Base-by-base conservation (phyloP, 345 rosid genomes). In the Hibiscus trionum region DNA sequence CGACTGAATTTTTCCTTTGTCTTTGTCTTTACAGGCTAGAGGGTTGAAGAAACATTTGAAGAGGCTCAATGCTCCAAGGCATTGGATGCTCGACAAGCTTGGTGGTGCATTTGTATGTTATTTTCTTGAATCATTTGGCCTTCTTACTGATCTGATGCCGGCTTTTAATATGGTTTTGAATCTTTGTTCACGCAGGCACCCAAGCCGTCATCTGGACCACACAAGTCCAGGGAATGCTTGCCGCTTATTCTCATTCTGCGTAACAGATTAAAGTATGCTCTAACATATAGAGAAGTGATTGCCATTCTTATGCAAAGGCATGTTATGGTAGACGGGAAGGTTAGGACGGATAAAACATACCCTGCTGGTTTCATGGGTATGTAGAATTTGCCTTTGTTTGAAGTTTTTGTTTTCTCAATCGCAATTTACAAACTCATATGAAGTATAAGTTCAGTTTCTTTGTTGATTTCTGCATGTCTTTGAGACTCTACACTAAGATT, bases 361-460 rank as follows among this genome's bases (percentile, higher is more conserved):
- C 96, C 96, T 61, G 78, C 93, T 79, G 96, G 96, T 67, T 90
- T 90, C 88, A 90, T 88, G 96, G 96, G 93, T 90, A 60, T 53
- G 83, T 56, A 14, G 61, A 19, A 56, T 56, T 27, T 27, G 4
- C 44, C 71, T 47, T 49, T 19, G 21, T 42, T 65, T 52, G 24
- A 5, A 65, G 31, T 11, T 19, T 42, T 19, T 19, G 12, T 64
- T 11, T 11, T 65, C 9, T 63, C 3, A 5, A 8, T 65, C 16
- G 37, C 3, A 5, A 21, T 21, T 19, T 11, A 11, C 11, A 42
- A 19, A 65, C 26, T 65, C 29, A 5, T 65, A 19, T 27, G 7
- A 37, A 19, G 7, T 63, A n/a, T 35, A 35, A 37, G 26, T 35
- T 9, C 24, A 27, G 3, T 27, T 27, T 27, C 29, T 27, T 27